phyloP scores from a whole-genome alignment of 441 rosid species.

The Mallotus repandus region DNA sequence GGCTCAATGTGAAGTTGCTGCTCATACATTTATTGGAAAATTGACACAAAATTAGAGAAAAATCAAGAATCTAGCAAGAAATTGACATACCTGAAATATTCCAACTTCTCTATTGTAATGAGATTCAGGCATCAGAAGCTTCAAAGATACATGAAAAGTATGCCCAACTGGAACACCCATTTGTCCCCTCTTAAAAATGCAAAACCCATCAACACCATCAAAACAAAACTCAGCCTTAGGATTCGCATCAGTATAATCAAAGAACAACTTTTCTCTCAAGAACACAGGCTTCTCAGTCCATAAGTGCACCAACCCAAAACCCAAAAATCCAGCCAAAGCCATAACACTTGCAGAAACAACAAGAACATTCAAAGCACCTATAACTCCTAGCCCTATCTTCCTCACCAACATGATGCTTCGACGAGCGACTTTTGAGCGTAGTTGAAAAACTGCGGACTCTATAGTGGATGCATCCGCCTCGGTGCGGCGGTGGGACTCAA shows the following conservation, averaged over 20 bases:
- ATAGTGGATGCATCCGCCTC: conserved; percentile 33
- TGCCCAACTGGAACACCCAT: conserved; percentile 59
- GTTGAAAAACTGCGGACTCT: conserved; percentile 37
- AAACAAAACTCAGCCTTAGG: conserved; percentile 55
- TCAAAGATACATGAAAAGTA: conserved; percentile 47
- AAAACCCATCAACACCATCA: conserved; percentile 11
- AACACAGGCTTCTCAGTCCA: conserved; percentile 69
- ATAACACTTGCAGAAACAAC: conserved; percentile 42
- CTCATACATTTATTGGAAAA: too few relatives aligned
- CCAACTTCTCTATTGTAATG: conserved; percentile 60
- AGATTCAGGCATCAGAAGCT: conserved; percentile 76
- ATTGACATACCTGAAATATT: conserved; percentile 58
- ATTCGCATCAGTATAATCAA: conserved; percentile 60
- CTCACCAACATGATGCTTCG: conserved; percentile 26
- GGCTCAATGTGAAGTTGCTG: not conserved
- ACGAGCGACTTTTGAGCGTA: conserved; percentile 33
- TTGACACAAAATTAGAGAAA: not conserved
- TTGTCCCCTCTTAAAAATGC: conserved; percentile 6
- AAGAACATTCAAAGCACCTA: conserved; percentile 55
- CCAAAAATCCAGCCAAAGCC: conserved; percentile 49
- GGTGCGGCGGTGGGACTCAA: conserved; percentile 52
- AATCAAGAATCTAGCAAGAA: not conserved
- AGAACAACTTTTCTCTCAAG: conserved; percentile 50
- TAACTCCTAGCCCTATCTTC: conserved; percentile 48
- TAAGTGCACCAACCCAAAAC: conserved; percentile 49